These are phyloP conservation scores for Solanum tarapatanum DNA, from an alignment of 257 asterid species.

Conservation along the genomic window DNA sequence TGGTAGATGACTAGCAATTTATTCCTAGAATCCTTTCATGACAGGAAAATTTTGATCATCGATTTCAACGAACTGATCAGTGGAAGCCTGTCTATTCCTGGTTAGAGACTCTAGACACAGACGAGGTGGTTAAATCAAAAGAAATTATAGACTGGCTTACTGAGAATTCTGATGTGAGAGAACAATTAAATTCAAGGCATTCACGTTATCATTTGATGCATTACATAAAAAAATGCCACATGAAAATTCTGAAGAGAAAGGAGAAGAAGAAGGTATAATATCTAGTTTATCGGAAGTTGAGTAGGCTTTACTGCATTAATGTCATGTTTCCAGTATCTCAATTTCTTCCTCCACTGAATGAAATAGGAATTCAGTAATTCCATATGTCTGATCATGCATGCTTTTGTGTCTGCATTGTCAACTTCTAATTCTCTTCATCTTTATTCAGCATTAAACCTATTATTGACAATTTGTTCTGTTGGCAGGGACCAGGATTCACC, in stretches of 20 bases:
- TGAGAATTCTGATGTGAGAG: slow-evolving; percentile 59
- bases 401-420: not conserved
- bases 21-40: slow-evolving; percentile 2
- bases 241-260: slow-evolving; percentile 76
- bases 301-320: not conserved
- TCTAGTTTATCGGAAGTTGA: not conserved
- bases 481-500: slow-evolving; percentile 13
- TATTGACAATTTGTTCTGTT: not conserved
- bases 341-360: not conserved
- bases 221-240: slow-evolving; percentile 85
- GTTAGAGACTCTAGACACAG: slow-evolving; percentile 72
- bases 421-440: not conserved
- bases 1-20: not conserved
- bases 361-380: not conserved
- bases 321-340: not conserved
- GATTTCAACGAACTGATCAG: slow-evolving; percentile 95
- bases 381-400: not conserved
- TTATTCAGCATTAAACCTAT: not conserved
- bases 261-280: slow-evolving; percentile 50
- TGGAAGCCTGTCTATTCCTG: slow-evolving; percentile 92
- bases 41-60: slow-evolving; percentile 51
- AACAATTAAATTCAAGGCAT: slow-evolving; percentile 66
- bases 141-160: slow-evolving; percentile 79
- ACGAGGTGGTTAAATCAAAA: slow-evolving; percentile 71
- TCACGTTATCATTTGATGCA: slow-evolving; percentile 95